Evolutionary conservation across 768 basidiomycete species (phyloP), one percentile per base, ranked within the genome.

Genomic region (Strobilomyces confusus): DNA sequence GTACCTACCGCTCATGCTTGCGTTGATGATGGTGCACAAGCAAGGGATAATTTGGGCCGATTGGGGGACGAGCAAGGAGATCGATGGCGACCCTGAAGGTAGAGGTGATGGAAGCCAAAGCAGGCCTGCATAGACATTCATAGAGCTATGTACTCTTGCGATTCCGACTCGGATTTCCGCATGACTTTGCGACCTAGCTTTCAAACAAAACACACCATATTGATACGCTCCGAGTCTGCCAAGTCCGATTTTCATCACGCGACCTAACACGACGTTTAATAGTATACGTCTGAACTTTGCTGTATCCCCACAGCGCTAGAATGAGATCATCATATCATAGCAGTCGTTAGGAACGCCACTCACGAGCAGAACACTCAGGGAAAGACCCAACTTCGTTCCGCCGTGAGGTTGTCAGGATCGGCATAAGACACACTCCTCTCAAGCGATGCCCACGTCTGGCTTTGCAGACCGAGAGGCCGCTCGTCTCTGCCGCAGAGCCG

Each of bases 1-100:
- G 87, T 94, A 94, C 72, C 68, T 98, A 38, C 95, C 95, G 0
- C 86, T 88, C 7, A 75, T 98, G 7, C 76, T 98, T 56, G 92
- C 84, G 3, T 74, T 98, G 59, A 93, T 95, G 89, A 93, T 99
- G 91, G 75, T 89, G 51, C 93, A 95, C 71, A 98, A 98, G 73
- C 83, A 86, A 62, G 88, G 89, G 1, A 75, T 89, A 60, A 84
- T 87, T 58, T 93, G 90, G 91, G 60, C 76, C 23, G 72, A 80
- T 42, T 87, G 85, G 84, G 29, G 47, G 3, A 25, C 43, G 15
- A 22, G 17, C 11, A 54, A 51, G 20, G 40, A 14, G 20, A 25
- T 6, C 9, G 36, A 44, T 29, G 13, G 11, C 9, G 33, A 0
- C n/a, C 12, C n/a, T 12, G 20, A 53, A 20, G 32, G 17, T 14